Base-by-base conservation (phyloP, 2,329 filamentous ascomycete genomes). In the Hawksworthiomyces lignivorus region DNA sequence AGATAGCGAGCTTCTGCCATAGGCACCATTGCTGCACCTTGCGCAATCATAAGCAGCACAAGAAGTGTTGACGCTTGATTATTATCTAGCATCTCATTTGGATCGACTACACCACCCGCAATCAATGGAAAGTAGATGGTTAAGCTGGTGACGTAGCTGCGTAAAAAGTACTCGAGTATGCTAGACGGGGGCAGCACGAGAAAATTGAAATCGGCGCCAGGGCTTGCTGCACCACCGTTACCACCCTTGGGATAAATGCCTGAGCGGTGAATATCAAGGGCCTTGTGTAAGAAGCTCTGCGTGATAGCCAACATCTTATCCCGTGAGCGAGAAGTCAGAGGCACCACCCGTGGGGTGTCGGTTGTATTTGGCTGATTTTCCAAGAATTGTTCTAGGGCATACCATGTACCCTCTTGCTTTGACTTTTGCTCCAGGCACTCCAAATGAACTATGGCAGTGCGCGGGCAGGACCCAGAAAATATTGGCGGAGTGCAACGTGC, bases 271-370 rank as follows among this genome's bases (percentile, higher is more conserved):
- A 81, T 82, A 12, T 83, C 77, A 4, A 84, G 68, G 2, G 82
- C 82, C 53, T 82, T 84, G 59, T 83, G 77, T 8, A 85, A 62
- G 55, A 84, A 84, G 31, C 69, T 75, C 56, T 84, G 81, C 0
- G 80, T 83, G 47, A 84, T 83, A 36, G 79, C 80, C n/a, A 84
- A 69, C 52, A 85, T 73, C 55, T 78, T 80, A 56, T 86, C 82
- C 24, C 81, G 70, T 3, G 79, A 80, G 33, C 70, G 57, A 4
- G 63, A 52, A 4, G 57, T 64, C 38, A 74, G 59, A 4, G 70
- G 64, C 5, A 69, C 61, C 3, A 74, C 68, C 4, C 62, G 62
- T 4, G 64, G 57, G 26, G 62, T 48, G 47, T 65, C 61, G 15
- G 56, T 43, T 3, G 58, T 52, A 36, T 64, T 56, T 0, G 29